phyloP scores from a whole-genome alignment of 352 stramenopile species.

The Phytophthora citricola region DNA sequence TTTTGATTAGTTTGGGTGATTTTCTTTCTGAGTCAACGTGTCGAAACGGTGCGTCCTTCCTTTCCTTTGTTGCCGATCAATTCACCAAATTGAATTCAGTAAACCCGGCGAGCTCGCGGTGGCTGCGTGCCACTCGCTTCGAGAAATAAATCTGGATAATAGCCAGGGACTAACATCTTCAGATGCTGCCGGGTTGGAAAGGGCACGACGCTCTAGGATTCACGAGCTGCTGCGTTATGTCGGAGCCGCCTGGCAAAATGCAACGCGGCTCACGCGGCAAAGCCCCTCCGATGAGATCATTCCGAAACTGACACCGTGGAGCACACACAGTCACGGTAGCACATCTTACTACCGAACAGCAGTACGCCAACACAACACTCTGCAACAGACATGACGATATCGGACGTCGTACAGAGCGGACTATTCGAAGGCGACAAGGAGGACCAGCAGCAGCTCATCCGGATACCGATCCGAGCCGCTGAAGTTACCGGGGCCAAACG shows the following conservation, averaged over 20 bases:
- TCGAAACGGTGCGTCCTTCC: background rate
- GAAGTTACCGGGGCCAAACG: slow-evolving; percentile 10
- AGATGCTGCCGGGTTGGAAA: slow-evolving; percentile 23
- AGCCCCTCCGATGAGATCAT: slow-evolving; percentile 8
- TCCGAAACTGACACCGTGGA: slow-evolving; percentile 21
- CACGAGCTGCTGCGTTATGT: background rate
- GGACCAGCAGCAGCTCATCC: slow-evolving; percentile 32
- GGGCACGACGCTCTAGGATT: slow-evolving; percentile 4
- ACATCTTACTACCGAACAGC: background rate
- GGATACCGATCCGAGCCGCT: slow-evolving; percentile 23
- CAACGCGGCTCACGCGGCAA: slow-evolving; percentile 8
- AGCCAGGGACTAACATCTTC: slow-evolving; percentile 29
- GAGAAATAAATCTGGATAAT: slow-evolving; percentile 40
- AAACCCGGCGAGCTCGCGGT: background rate
- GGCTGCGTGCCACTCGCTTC: slow-evolving; percentile 18
- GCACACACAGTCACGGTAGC: slow-evolving; percentile 10
- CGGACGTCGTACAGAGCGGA: slow-evolving; percentile 24
- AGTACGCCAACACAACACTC: background rate
- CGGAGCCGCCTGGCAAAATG: slow-evolving; percentile 24
- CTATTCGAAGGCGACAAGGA: slow-evolving; percentile 29
- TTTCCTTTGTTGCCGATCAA: slow-evolving; percentile 24
- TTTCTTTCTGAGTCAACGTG: slow-evolving; percentile 10
- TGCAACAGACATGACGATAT: slow-evolving; percentile 29
- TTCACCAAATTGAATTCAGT: slow-evolving; percentile 7
- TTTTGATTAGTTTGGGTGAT: slow-evolving; percentile 11